These are phyloP conservation scores for Diaporthe helianthi DNA, from an alignment of 2,329 filamentous ascomycete species.

Conservation along the genomic window DNA sequence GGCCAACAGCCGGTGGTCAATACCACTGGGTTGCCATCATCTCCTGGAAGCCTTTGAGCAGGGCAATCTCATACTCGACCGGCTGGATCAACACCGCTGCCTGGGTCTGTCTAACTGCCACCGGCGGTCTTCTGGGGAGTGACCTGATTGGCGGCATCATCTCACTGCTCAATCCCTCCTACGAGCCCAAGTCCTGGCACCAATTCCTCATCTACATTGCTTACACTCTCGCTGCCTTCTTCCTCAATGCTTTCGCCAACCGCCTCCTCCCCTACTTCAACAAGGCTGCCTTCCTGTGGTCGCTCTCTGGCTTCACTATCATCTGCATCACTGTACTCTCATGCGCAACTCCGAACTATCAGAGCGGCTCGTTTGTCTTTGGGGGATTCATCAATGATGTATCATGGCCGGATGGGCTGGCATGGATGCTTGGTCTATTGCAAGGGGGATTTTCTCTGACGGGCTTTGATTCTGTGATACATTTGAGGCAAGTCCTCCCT, in stretches of 20 bases:
- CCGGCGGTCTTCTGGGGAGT: conserved; percentile 71
- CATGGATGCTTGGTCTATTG: conserved; percentile 62
- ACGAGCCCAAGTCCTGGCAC: conserved; percentile 68
- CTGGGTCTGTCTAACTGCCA: conserved; percentile 74
- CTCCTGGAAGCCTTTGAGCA: conserved; percentile 65
- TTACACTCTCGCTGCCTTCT: conserved; percentile 66
- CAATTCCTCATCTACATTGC: conserved; percentile 76
- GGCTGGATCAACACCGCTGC: conserved; percentile 78
- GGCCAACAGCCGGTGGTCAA: conserved; percentile 65
- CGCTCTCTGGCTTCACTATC: conserved; percentile 70
- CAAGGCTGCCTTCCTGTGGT: conserved; percentile 75
- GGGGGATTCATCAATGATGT: conserved; percentile 71
- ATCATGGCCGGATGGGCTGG: conserved; percentile 73
- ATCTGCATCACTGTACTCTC: conserved; percentile 74
- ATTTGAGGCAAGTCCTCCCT: too few species aligned
- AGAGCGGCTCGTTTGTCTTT: conserved; percentile 70
- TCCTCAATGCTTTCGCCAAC: conserved; percentile 71
- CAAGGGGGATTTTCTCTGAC: conserved; percentile 59
- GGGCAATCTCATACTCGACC: conserved; percentile 71
- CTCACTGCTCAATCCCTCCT: conserved; percentile 64
- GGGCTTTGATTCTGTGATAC: conserved; percentile 55
- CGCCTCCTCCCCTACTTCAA: conserved; percentile 69
- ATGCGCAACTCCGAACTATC: conserved; percentile 70
- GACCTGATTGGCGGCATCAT: conserved; percentile 72
- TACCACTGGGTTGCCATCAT: conserved; percentile 77